Evolutionary conservation across 169 alveolate species (phyloP), one percentile per base, ranked within the genome.

Genomic region (Miamiensis avidus): DNA sequence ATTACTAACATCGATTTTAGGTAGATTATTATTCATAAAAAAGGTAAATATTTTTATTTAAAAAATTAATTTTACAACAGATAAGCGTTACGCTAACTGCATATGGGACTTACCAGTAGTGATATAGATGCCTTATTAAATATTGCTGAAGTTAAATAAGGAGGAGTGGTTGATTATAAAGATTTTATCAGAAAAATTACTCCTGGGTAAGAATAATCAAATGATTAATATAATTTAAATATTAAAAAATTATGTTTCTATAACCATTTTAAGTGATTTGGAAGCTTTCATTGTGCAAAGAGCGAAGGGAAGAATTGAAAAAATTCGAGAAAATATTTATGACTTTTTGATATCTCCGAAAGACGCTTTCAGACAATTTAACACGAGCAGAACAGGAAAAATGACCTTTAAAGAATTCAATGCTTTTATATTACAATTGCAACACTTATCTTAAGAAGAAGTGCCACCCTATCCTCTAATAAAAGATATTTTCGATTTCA

Each of bases 281-380:
- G 4, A 49, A 20, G 69, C 69, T 20, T 49, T 49, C 69, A 82
- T 93, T 76, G 78, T 81, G 78, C 92, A 81, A 34, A 89, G 94
- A 85, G 89, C 95, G 31, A 88, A 85, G 30, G 78, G 75, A 31
- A 89, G 88, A 75, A 78, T 94, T 75, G 88, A 93, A 25, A 89
- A 90, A 84, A 87, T 95, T 30, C 92, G 89, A 31, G 95, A 95
- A 77, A 77, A 88, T 77, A 95, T 94, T 88, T 88, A 89, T 74
- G 87, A 86, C 65, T 93, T 92, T 83, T 91, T 94, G 92, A 86
- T 91, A 25, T 88, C 96, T 29, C 97, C 98, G 27, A 90, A 92
- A 75, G 96, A 94, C 84, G 96, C 96, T 4, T 93, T 93, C 75
- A 88, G 89, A 83, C 84, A 91, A 78, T 91, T 89, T 84, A 97